Evolutionary conservation across 2,329 filamentous ascomycete species (phyloP).

Genomic region (Nemania diffusa): DNA sequence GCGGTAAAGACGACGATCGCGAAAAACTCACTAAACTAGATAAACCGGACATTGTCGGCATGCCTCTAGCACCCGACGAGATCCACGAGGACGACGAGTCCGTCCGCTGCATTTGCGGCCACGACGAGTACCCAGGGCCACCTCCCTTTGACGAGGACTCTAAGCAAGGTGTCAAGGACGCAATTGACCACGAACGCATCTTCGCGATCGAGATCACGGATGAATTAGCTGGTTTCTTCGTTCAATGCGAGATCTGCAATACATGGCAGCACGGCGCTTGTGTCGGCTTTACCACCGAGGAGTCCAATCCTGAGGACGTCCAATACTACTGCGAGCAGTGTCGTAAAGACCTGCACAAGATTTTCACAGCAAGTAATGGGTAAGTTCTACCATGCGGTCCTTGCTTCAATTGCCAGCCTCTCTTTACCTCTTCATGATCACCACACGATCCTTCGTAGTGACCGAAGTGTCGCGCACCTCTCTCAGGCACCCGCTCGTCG

Average conservation of each 20-base stretch:
- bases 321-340: slow-evolving; percentile 98
- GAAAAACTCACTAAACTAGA: slow-evolving; percentile 56
- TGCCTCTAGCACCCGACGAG: slow-evolving; percentile 68
- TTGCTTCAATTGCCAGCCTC: background rate
- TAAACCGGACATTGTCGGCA: slow-evolving; percentile 61
- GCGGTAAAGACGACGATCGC: slow-evolving; percentile 72
- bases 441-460: background rate
- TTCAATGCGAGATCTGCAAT: slow-evolving; percentile 97
- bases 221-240: slow-evolving; percentile 93
- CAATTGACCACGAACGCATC: slow-evolving; percentile 67
- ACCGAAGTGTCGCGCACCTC: background rate
- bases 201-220: slow-evolving; percentile 74
- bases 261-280: slow-evolving; percentile 99
- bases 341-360: slow-evolving; percentile 88
- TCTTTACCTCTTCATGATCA: background rate
- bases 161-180: slow-evolving; percentile 64
- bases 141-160: slow-evolving; percentile 69
- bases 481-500: background rate
- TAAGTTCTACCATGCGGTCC: slow-evolving; percentile 59
- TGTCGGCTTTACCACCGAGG: slow-evolving; percentile 95
- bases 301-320: slow-evolving; percentile 81
- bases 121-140: slow-evolving; percentile 92
- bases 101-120: slow-evolving; percentile 93
- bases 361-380: slow-evolving; percentile 85
- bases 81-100: slow-evolving; percentile 90